Conservation (phyloP, 768 basidiomycete species). For the Lentinula raphanica region DNA sequence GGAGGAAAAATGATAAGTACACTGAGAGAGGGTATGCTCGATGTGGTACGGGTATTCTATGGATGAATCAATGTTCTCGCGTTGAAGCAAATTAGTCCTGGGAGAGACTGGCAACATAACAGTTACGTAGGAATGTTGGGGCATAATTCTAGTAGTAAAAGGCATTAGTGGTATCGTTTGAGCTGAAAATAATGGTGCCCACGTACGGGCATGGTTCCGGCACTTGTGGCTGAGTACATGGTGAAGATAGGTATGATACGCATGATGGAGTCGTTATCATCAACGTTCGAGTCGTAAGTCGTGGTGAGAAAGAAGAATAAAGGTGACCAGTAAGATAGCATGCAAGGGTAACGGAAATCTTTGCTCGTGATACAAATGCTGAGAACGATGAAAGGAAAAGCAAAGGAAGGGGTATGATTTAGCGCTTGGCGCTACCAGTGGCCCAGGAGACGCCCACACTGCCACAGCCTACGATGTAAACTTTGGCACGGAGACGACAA, state of each 20-base stretch:
- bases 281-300: background rate
- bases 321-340: slow-evolving; percentile 1
- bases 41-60: background rate
- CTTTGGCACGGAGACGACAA: slow-evolving; percentile 72
- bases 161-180: background rate
- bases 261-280: background rate
- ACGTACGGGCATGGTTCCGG: slow-evolving; percentile 3
- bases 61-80: background rate
- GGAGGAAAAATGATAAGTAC: background rate
- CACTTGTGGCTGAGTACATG: background rate
- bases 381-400: background rate
- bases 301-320: background rate
- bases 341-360: background rate
- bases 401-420: slow-evolving; percentile 1
- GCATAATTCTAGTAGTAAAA: background rate
- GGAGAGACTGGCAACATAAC: background rate
- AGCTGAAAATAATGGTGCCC: background rate
- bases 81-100: background rate
- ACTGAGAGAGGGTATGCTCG: background rate
- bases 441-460: slow-evolving; percentile 77
- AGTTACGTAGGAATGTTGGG: background rate
- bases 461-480: slow-evolving; percentile 69
- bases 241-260: background rate
- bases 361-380: slow-evolving; percentile 3
- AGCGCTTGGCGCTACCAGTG: slow-evolving; percentile 44